Percentiles rank a stretch among this genome's conserved stretches.
Conservation (phyloP, 2,329 filamentous ascomycete species). For the Lasiodiplodia gonubiensis region DNA sequence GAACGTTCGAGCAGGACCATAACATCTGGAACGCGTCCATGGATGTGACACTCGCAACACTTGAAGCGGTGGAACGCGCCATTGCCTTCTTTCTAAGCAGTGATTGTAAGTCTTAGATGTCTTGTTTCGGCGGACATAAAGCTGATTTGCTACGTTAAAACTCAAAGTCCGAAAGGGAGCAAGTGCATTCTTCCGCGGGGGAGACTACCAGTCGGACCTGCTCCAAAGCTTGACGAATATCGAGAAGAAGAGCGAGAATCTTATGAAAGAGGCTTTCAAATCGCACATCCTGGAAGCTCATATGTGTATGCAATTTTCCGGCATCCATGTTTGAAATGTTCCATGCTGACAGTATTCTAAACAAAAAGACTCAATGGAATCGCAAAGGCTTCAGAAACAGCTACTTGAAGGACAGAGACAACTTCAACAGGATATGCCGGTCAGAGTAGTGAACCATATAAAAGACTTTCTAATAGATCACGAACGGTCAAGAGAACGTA, state of each 20-base stretch:
- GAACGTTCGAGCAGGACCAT: neutral
- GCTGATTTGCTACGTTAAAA: neutral
- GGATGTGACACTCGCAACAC: neutral
- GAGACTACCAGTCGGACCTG: neutral
- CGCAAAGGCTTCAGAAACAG: neutral
- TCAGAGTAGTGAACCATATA: neutral
- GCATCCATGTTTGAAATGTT: neutral
- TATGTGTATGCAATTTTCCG: neutral
- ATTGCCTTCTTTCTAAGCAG: neutral
- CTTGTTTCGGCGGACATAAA: neutral
- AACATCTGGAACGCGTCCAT: neutral
- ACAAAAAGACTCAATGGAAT: neutral
- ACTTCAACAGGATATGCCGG: neutral
- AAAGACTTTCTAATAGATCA: neutral
- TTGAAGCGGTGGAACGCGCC: neutral
- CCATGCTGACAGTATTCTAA: neutral
- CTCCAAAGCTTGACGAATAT: neutral
- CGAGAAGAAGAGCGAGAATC: neutral
- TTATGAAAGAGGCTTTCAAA: neutral
- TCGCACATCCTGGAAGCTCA: neutral
- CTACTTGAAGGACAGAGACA: neutral
- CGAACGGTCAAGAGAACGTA: neutral
- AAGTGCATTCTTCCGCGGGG: neutral
- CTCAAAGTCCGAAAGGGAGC: neutral
- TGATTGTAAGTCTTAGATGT: neutral